These are phyloP conservation scores for Leishmania major DNA, from an alignment of 208 protist species.

Conservation along the genomic window DNA sequence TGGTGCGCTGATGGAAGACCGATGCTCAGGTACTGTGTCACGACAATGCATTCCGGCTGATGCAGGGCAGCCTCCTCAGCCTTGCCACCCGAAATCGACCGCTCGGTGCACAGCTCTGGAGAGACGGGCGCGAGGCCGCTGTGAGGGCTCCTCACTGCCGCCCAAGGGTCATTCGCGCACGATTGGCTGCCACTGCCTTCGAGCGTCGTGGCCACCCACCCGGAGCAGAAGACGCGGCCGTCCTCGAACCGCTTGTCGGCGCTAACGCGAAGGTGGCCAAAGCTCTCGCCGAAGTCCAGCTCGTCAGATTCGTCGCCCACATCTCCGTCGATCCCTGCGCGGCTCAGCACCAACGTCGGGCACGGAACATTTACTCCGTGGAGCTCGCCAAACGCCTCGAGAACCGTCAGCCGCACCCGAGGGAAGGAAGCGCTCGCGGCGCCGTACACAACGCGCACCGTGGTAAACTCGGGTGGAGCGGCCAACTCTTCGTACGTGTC, in stretches of 20 bases:
- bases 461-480: constrained; percentile 12
- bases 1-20: not conserved
- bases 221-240: constrained; percentile 24
- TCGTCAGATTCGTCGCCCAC: not conserved
- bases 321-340: constrained; percentile 2
- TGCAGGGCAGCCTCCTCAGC: not conserved
- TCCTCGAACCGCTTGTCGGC: not conserved
- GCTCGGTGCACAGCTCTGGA: not conserved
- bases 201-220: constrained; percentile 22
- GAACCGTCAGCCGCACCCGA: constrained; percentile 10
- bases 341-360: constrained; percentile 21
- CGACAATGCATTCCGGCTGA: not conserved
- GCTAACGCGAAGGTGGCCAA: no score
- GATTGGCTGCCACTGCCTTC: not conserved
- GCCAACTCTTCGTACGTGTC: constrained; percentile 20
- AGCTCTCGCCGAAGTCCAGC: not conserved
- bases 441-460: constrained; percentile 10
- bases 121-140: not conserved
- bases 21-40: constrained; percentile 31
- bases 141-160: not conserved
- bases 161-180: not conserved
- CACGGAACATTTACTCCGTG: not conserved
- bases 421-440: not conserved
- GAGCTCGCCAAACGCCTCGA: constrained; percentile 24
- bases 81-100: not conserved